These are phyloP conservation scores for Xylaria venustula DNA, from an alignment of 495 filamentous ascomycete species.

Conservation along the genomic window DNA sequence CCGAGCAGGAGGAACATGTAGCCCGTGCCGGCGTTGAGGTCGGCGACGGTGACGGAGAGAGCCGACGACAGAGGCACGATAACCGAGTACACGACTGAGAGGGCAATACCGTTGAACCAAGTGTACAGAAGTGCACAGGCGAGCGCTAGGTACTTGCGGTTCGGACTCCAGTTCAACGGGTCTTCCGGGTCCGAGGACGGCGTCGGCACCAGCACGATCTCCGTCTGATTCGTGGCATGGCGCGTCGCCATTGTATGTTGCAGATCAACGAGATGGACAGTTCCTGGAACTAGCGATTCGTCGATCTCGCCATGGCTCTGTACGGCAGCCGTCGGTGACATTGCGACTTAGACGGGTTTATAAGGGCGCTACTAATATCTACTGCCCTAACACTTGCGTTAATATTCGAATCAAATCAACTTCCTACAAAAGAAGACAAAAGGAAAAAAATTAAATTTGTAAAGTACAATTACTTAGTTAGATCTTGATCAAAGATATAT, in stretches of 20 bases:
- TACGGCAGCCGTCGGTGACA: conserved; percentile 14
- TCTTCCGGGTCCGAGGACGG: conserved; percentile 60
- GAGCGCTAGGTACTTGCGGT: conserved; percentile 54
- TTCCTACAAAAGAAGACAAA: neutral
- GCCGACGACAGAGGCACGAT: conserved; percentile 56
- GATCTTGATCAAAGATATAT: conserved; percentile 2
- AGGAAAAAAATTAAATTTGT: neutral
- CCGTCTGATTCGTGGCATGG: conserved; percentile 43
- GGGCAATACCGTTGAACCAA: conserved; percentile 57
- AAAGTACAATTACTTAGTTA: neutral
- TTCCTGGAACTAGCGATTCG: conserved; percentile 49
- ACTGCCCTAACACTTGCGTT: neutral
- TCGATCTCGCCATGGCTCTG: conserved; percentile 31
- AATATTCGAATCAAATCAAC: neutral
- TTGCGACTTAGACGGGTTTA: conserved; percentile 2
- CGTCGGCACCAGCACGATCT: conserved; percentile 59
- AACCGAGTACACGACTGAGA: conserved; percentile 62
- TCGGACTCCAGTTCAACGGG: conserved; percentile 60
- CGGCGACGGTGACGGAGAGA: conserved; percentile 49
- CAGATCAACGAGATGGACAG: conserved; percentile 54
- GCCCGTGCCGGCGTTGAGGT: conserved; percentile 56
- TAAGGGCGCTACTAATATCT: neutral
- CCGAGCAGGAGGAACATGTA: conserved; percentile 64
- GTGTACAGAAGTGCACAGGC: conserved; percentile 55
- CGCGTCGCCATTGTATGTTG: conserved; percentile 40